Evolutionary conservation across 2,329 filamentous ascomycete genomes (phyloP), one percentile per base, ranked within the genome.

Genomic region (Anthostomella pinea): DNA sequence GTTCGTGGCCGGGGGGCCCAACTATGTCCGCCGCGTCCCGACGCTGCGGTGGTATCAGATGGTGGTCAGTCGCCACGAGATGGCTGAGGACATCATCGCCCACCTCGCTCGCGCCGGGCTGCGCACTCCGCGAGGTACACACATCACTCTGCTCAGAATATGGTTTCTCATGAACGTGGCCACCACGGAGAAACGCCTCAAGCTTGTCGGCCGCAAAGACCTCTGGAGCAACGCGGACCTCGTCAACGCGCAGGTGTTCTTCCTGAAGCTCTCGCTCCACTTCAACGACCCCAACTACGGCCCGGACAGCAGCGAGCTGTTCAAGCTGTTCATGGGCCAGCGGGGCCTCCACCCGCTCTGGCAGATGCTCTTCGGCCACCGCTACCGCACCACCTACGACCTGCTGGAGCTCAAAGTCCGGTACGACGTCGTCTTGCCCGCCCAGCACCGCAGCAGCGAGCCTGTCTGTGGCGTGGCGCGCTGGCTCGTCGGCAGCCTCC

Each of bases 161-260:
- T 93, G 87, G 87, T 71, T 85, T 33, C 54, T 86, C 21, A 79
- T 88, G 67, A 85, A 89, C 52, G 64, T 82, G 4, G 65, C 75
- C 1, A 79, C 77, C 10, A 82, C 71, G 32, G 51, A 46, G 1
- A 65, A 73, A 10, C 77, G 87, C 1, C 60, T 70, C 5, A 65
- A 65, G 2, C 64, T 83, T 5, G 58, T 87, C 5, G 66, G 66
- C 19, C 77, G 77, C 56, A 34, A 35, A 8, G 47, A 52, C 0
- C 66, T 81, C 30, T 84, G 84, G 71, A 65, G 70, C 8, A 66
- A 83, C 38, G 41, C 57, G 4, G 79, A 87, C 52, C 58, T 93
- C 8, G 75, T 77, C 53, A 69, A 76, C 33, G 69, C 76, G 3
- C 75, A 80, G 28, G 60, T 82, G 41, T 81, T 91, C 64, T 66